phyloP scores from a whole-genome alignment of 495 filamentous ascomycete species.

The Aspergillus indologenus region DNA sequence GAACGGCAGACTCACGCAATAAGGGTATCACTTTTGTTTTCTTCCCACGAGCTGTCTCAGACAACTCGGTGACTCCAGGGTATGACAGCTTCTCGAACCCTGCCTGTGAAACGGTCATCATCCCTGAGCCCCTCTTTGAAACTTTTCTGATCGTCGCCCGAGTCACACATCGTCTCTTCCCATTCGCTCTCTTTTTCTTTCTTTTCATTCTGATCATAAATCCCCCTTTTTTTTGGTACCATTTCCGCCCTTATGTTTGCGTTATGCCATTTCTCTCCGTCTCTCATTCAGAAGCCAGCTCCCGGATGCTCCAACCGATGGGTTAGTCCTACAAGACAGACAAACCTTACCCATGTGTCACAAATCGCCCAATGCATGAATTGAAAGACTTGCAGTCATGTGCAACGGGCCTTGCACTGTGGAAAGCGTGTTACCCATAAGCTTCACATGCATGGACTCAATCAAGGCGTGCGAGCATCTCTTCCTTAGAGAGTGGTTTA shows the following conservation, averaged over 20 bases:
- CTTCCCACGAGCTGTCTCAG: slow-evolving; percentile 47
- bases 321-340: slow-evolving; percentile 22
- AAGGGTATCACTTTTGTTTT: slow-evolving; percentile 53
- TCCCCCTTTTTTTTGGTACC: slow-evolving; percentile 7
- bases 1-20: slow-evolving; percentile 46
- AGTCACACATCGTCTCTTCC: slow-evolving; percentile 18
- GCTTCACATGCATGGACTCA: slow-evolving; percentile 53
- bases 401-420: slow-evolving; percentile 28
- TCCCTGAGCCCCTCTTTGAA: slow-evolving; percentile 24
- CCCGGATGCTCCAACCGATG: slow-evolving; percentile 23
- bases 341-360: slow-evolving; percentile 23
- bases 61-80: slow-evolving; percentile 46
- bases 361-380: slow-evolving; percentile 36
- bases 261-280: slow-evolving; percentile 21
- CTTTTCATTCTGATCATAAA: background rate
- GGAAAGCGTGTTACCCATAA: slow-evolving; percentile 42
- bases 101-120: slow-evolving; percentile 37
- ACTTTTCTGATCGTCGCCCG: slow-evolving; percentile 34
- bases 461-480: slow-evolving; percentile 97
- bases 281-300: slow-evolving; percentile 30
- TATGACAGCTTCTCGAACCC: slow-evolving; percentile 35
- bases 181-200: slow-evolving; percentile 8
- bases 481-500: slow-evolving; percentile 80
- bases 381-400: slow-evolving; percentile 30
- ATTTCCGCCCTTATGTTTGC: slow-evolving; percentile 7